Evolutionary conservation across 768 basidiomycete species (phyloP), one percentile per base, ranked within the genome.

Genomic region (Tephrocybe sp.): DNA sequence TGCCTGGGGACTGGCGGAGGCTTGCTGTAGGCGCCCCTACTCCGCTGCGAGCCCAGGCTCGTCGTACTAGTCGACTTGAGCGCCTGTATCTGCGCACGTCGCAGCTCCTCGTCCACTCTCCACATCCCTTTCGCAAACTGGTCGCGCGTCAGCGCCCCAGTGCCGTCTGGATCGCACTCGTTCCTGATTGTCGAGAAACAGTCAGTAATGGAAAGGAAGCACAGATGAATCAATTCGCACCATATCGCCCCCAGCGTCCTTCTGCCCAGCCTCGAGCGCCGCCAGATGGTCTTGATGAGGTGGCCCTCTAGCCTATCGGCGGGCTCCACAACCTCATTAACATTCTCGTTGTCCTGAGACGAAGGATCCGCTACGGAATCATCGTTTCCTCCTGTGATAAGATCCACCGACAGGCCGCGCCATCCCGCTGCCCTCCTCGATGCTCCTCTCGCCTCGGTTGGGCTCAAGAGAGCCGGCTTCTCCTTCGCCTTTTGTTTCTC

Each of bases 81-180:
- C 7, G 63, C 65, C 23, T 72, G 71, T 2, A 65, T 59, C 49
- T 85, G 80, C 4, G 78, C 75, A 40, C 81, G 77, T n/a, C 86
- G 73, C 11, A 92, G 79, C 58, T 90, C 89, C 65, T 90, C 88
- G 67, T 93, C 90, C 24, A 93, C 88, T 32, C 83, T 81, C 89
- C 89, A 91, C 88, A 91, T 90, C 45, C 88, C 90, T 56, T 76
- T 79, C 34, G 83, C 78, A 57, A 93, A 93, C 15, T 71, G 72
- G 15, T 88, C 86, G 4, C 81, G 71, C 56, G 83, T 79, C 10
- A 93, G 72, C n/a, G 73, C 73, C 3, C 88, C 88, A 25, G 67
- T 70, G 4, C 70, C 64, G 3, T 67, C 65, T 3, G 77, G 66
- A 65, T 91, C 88, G 57, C 85, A 89, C 60, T 89, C 88, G 45